These are phyloP conservation scores for Brasilioporus rufonigricans DNA, from an alignment of 768 basidiomycete genomes.

Conservation along the genomic window DNA sequence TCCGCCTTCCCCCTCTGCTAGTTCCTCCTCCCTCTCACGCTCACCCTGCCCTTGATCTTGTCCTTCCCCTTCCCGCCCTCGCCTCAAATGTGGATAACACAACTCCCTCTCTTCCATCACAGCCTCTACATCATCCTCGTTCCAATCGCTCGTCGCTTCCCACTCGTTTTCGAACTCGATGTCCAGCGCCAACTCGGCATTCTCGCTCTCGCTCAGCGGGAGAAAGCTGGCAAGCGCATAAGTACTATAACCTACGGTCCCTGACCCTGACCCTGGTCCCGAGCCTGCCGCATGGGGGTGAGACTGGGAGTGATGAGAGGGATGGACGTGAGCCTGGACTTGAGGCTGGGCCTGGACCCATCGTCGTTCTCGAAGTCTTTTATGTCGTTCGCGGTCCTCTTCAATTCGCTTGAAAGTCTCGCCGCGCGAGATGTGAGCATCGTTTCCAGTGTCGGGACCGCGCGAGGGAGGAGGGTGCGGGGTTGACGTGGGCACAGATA, in stretches of 20 bases:
- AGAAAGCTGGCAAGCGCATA: slow-evolving; percentile 25
- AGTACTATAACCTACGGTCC: not conserved
- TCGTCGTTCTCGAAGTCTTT: slow-evolving; percentile 28
- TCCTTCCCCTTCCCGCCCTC: not conserved
- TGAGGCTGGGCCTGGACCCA: slow-evolving; percentile 6
- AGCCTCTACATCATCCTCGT: slow-evolving; percentile 83
- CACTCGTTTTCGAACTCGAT: slow-evolving; percentile 89
- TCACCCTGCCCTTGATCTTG: not conserved
- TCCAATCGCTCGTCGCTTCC: slow-evolving; percentile 90
- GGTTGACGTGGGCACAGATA: slow-evolving; percentile 22
- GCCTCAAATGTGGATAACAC: slow-evolving; percentile 51
- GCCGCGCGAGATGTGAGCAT: slow-evolving; percentile 45
- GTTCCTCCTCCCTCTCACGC: not conserved
- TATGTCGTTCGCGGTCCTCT: slow-evolving; percentile 90
- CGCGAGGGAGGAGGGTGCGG: slow-evolving; percentile 12
- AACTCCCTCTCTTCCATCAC: slow-evolving; percentile 66
- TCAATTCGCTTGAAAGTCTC: slow-evolving; percentile 87
- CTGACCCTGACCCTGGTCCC: not conserved
- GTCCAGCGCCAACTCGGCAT: slow-evolving; percentile 57
- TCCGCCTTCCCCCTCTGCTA: not conserved
- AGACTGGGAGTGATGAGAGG: not conserved
- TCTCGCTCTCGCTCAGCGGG: slow-evolving; percentile 43
- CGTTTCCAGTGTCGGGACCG: not conserved
- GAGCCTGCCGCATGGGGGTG: not conserved
- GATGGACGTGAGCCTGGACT: not conserved